Conservation (phyloP, 306 rosid species). For the Lotus japonicus region DNA sequence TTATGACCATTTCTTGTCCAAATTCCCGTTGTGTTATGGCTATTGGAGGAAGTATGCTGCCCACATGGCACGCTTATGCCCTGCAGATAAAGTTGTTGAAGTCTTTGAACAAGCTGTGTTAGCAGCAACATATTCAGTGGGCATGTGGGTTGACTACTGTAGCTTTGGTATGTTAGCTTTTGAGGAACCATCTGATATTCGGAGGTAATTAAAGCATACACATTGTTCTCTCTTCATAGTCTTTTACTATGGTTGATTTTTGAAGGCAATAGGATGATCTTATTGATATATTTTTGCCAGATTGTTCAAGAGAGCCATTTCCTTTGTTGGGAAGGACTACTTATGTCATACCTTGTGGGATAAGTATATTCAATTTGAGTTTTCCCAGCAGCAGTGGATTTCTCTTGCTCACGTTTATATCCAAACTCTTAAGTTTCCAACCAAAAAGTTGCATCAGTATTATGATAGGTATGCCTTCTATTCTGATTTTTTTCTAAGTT, state of each 20-base stretch:
- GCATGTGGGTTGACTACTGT: constrained; percentile 77
- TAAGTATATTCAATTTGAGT: constrained; percentile 74
- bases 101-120: constrained; percentile 70
- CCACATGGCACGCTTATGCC: constrained; percentile 47
- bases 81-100: constrained; percentile 62
- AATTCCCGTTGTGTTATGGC: constrained; percentile 83
- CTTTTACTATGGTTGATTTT: constrained; percentile 9
- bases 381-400: constrained; percentile 74
- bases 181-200: constrained; percentile 73
- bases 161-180: constrained; percentile 60
- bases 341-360: constrained; percentile 77
- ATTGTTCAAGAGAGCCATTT: constrained; percentile 66
- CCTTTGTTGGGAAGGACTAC: constrained; percentile 86
- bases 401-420: constrained; percentile 63
- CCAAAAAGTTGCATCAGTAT: constrained; percentile 66
- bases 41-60: constrained; percentile 81
- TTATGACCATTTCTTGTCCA: constrained; percentile 62
- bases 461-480: constrained; percentile 47
- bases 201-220: constrained; percentile 42
- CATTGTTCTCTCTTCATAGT: constrained; percentile 3
- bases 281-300: constrained; percentile 34
- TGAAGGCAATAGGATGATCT: constrained; percentile 18
- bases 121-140: constrained; percentile 62
- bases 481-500: background rate
- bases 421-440: constrained; percentile 78